Percentiles rank a stretch among this genome's conserved stretches.
phyloP scores from a whole-genome alignment of 2,329 filamentous ascomycete species.

The Trichoderma lentiforme region DNA sequence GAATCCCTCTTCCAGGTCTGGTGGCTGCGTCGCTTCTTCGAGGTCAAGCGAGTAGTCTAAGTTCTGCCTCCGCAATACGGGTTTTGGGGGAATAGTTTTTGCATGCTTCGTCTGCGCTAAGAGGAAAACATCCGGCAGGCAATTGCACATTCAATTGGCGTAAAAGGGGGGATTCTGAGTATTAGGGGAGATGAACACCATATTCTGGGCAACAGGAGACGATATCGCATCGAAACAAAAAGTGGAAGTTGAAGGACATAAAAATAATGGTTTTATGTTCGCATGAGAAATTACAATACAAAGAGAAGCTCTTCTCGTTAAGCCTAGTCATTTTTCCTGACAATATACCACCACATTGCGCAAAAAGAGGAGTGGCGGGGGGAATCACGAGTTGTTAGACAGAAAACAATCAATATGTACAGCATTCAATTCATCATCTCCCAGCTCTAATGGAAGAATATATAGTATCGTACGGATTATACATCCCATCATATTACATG shows the following conservation, averaged over 20 bases:
- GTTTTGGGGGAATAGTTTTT: neutral
- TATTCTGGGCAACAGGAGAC: neutral
- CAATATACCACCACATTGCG: neutral
- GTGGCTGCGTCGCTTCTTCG: slow-evolving; percentile 98
- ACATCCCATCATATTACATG: neutral
- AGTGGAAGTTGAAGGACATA: neutral
- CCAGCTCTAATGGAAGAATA: neutral
- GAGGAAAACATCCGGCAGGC: neutral
- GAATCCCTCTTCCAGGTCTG: slow-evolving; percentile 98
- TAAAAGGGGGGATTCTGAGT: slow-evolving; percentile 21
- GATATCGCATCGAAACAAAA: neutral
- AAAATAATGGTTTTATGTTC: slow-evolving; percentile 6
- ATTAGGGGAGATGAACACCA: neutral
- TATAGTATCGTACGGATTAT: slow-evolving; percentile 10
- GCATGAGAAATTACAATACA: neutral
- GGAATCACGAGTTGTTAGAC: neutral
- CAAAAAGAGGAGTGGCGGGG: neutral
- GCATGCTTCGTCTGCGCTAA: neutral
- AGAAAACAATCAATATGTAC: slow-evolving; percentile 3
- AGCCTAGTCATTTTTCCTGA: neutral
- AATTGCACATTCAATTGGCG: slow-evolving; percentile 19
- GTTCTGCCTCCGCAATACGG: neutral
- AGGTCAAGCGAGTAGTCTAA: slow-evolving; percentile 69
- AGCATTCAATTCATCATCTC: slow-evolving; percentile 2
- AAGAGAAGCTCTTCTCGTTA: neutral